Evolutionary conservation across 208 protist species (phyloP).

Genomic region (Trypanosomatidae sp.): DNA sequence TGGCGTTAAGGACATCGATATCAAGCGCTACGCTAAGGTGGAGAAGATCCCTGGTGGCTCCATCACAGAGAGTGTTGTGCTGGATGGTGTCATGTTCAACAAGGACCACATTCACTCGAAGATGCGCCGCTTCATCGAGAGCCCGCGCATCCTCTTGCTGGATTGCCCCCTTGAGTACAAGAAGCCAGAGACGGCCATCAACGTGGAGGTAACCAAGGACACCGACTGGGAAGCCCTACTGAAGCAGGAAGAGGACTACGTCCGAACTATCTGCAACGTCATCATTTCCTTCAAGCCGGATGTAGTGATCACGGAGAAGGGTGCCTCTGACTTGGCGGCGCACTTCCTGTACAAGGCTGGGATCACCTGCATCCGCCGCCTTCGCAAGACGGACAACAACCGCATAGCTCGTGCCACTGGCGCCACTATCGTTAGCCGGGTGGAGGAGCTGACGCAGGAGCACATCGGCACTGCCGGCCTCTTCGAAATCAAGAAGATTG

Average conservation of each 20-base stretch:
- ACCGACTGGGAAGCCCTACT: constrained; percentile 98
- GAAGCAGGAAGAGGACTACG: constrained; percentile 99
- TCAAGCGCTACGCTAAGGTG: constrained; percentile 99
- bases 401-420: constrained; percentile 98
- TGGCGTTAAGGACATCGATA: constrained; percentile 97
- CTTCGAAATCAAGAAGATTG: constrained; percentile 99
- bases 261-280: constrained; percentile 96
- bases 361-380: constrained; percentile 98
- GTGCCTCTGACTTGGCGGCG: constrained; percentile 98
- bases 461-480: constrained; percentile 98
- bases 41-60: constrained; percentile 99
- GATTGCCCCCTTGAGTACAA: constrained; percentile 99
- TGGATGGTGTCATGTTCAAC: constrained; percentile 99
- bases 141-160: constrained; percentile 98
- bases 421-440: constrained; percentile 97
- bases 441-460: constrained; percentile 97
- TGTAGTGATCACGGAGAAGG: constrained; percentile 99
- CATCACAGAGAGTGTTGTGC: constrained; percentile 97
- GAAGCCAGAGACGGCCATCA: constrained; percentile 99
- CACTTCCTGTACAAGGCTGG: constrained; percentile 98
- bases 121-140: constrained; percentile 98
- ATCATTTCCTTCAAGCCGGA: constrained; percentile 99
- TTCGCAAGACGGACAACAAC: constrained; percentile 99
- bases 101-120: constrained; percentile 99
- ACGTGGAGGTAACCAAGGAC: constrained; percentile 97